Base-by-base conservation (phyloP, 768 basidiomycete species). In the Leccinum boreale region DNA sequence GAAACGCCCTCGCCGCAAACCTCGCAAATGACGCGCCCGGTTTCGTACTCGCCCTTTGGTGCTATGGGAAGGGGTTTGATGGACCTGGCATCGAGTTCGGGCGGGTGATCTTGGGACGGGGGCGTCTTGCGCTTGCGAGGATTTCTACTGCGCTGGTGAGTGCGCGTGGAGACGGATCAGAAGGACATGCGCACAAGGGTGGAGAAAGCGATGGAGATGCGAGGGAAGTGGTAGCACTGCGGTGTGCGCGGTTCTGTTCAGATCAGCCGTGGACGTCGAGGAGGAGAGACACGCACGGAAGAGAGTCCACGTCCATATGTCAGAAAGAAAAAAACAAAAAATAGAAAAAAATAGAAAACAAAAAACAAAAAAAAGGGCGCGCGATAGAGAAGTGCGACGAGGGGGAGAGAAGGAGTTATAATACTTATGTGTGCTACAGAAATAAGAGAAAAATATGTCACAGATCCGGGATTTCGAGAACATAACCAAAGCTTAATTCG, bases 1-100 rank as follows among this genome's bases (percentile, higher is more conserved):
- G 86, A 82, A 53, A 91, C 81, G 12, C 78, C 75, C 23, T 78
- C 74, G 10, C 82, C 80, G 64, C 89, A 91, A 8, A 76, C 74
- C 59, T 85, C 83, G 71, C 89, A 90, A 50, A 80, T 78, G 58
- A 91, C 82, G 51, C 79, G 81, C 19, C 87, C 87, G 0, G 81
- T 76, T 65, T 82, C 81, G 75, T 88, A 89, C 68, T 90, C 88
- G 69, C 73, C 76, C 35, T 73, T 71, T 7, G 72, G 68, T 24
- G 65, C 19, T 50, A 64, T 23, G 48, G 67, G 52, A 35, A 63
- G 56, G 53, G 36, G 55, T 0, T 50, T 50, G 45, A 44, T 42
- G 50, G 51, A 23, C 53, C 60, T 62, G 31, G 56, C 4, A 56
- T 66, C 62, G 12, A 28, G 36, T 11, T 64, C 62, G 5, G 61